Conservation (phyloP, 768 basidiomycete genomes). For the Pleurotus giganteus region DNA sequence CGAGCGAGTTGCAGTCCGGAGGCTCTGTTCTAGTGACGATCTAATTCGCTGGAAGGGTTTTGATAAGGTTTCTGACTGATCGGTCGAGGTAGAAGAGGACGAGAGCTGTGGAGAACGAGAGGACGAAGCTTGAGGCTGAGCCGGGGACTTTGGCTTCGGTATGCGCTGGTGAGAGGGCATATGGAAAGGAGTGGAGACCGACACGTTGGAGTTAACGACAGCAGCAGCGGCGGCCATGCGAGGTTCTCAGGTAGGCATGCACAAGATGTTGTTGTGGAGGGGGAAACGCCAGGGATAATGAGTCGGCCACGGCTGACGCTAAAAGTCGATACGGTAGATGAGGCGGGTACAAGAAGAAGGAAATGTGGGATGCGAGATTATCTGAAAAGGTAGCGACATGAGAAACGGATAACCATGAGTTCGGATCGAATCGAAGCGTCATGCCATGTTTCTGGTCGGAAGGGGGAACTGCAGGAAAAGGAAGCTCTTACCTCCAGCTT, state of each 20-base stretch:
- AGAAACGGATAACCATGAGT: neutral
- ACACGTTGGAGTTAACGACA: conserved; percentile 33
- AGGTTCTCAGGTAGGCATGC: conserved; percentile 4
- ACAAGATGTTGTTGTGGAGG: neutral
- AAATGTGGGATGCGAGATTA: conserved; percentile 3
- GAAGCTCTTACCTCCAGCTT: neutral
- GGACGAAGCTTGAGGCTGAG: conserved; percentile 36
- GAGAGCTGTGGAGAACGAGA: conserved; percentile 38
- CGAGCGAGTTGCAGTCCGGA: conserved; percentile 63
- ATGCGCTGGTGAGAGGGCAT: conserved; percentile 42
- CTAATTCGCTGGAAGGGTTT: conserved; percentile 64
- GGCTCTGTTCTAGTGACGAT: conserved; percentile 63
- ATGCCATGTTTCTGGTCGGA: conserved; percentile 3
- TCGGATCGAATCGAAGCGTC: conserved; percentile 4
- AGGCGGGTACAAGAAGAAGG: conserved; percentile 2
- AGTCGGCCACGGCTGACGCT: neutral
- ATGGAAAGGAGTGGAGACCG: conserved; percentile 42
- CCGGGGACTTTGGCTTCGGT: conserved; percentile 27
- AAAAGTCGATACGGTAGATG: neutral
- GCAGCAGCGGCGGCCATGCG: conserved; percentile 49
- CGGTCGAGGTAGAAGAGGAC: conserved; percentile 24
- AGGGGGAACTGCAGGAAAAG: conserved; percentile 3
- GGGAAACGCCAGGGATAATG: neutral
- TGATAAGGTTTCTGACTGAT: conserved; percentile 37
- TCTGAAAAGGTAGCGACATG: conserved; percentile 5